Conservation (phyloP, 169 alveolate species). For the Amoebophrya sp. region DNA sequence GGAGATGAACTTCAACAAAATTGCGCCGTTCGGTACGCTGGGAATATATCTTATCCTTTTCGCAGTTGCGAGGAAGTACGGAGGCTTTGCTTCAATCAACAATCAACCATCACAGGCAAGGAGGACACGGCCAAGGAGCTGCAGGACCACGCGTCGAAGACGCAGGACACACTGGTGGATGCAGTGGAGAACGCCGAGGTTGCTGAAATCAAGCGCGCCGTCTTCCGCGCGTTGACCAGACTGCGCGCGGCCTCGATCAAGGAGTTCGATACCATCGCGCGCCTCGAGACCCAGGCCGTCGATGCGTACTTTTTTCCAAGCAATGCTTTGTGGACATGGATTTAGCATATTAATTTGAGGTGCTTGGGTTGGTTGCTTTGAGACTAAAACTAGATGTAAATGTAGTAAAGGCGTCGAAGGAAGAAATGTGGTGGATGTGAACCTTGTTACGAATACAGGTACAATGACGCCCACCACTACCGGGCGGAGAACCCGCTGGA, state of each 20-base stretch:
- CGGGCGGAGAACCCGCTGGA: constrained; percentile 1
- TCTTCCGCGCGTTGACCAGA: not conserved
- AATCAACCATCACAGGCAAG: no score
- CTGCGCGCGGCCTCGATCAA: constrained; percentile 3
- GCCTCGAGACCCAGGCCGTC: not conserved
- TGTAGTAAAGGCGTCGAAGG: no score
- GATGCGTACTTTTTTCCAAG: no score
- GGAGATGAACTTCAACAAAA: not conserved
- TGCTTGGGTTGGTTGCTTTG: not conserved
- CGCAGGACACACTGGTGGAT: constrained; percentile 1
- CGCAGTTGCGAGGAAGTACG: no score
- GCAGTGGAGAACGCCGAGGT: constrained; percentile 8
- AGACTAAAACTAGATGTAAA: not conserved
- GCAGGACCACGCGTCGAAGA: not conserved
- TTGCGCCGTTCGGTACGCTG: not conserved
- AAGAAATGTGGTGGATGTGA: no score
- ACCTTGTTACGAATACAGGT: no score
- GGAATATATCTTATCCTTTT: no score
- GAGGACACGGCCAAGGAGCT: constrained; percentile 8
- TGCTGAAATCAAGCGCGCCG: constrained; percentile 6
- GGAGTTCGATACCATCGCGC: constrained; percentile 7
- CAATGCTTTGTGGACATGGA: no score
- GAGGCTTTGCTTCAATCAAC: no score
- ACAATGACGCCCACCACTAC: constrained; percentile 10
- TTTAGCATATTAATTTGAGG: no score